Evolutionary conservation across 75 land plant species (phyloP).

Genomic region (Selaginella moellendorffii): DNA sequence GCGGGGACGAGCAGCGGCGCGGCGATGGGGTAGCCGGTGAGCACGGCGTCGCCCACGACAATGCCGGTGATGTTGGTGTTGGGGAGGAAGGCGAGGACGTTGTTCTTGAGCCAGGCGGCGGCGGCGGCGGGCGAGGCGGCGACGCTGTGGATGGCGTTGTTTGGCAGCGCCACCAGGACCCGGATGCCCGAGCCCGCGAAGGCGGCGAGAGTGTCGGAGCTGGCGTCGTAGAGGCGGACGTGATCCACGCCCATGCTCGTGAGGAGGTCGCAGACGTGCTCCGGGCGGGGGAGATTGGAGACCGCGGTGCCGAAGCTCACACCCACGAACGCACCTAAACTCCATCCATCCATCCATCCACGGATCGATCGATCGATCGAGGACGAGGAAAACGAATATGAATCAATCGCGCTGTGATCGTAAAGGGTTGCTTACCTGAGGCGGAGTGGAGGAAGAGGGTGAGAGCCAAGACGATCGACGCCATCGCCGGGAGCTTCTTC

Average conservation of each 20-base stretch:
- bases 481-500: neutral
- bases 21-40: constrained; percentile 1
- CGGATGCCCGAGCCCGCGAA: constrained; percentile 6
- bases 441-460: neutral
- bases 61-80: constrained; percentile 7
- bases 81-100: constrained; percentile 4
- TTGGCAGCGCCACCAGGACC: neutral
- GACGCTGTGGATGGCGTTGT: constrained; percentile 7
- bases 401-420: neutral
- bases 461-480: neutral
- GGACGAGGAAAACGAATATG: neutral
- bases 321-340: neutral
- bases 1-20: constrained; percentile 6
- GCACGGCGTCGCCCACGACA: neutral
- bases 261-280: neutral
- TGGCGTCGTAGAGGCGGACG: constrained; percentile 3
- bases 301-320: constrained; percentile 6
- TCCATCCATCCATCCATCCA: too few species aligned
- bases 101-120: neutral
- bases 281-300: neutral
- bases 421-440: neutral
- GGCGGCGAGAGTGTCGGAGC: constrained; percentile 3
- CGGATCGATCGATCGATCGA: too few species aligned
- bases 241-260: constrained; percentile 6
- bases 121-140: neutral